Evolutionary conservation across 2,329 filamentous ascomycete species (phyloP).

Genomic region (Emericellopsis cladophorae): DNA sequence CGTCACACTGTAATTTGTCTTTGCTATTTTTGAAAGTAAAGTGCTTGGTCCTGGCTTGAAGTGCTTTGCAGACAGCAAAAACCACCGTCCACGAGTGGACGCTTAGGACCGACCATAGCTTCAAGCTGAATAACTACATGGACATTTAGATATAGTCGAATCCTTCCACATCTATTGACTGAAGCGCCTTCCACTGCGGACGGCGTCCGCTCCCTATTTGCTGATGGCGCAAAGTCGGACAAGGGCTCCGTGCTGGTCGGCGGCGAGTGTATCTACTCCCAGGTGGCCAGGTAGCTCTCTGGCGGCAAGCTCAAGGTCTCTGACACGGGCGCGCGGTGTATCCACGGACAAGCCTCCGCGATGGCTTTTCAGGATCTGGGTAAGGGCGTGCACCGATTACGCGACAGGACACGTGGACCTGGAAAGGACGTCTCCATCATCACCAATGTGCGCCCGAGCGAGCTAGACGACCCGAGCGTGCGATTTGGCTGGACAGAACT

Average conservation of each 20-base stretch:
- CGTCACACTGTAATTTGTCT: no score
- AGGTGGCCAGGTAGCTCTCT: constrained; percentile 46
- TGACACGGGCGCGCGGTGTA: constrained; percentile 49
- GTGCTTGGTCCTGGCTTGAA: no score
- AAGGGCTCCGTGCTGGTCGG: constrained; percentile 47
- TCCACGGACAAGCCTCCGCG: constrained; percentile 52
- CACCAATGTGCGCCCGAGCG: constrained; percentile 48
- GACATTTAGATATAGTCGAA: constrained; percentile 13
- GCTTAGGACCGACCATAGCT: no score
- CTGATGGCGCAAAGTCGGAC: constrained; percentile 43
- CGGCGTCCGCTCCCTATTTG: constrained; percentile 45
- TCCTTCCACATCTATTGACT: no score
- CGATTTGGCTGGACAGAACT: constrained; percentile 55
- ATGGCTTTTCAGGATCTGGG: constrained; percentile 48
- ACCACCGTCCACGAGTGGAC: no score
- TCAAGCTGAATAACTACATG: no score
- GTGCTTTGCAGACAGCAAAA: no score
- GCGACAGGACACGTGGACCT: constrained; percentile 30
- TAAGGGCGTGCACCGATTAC: constrained; percentile 48
- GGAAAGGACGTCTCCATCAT: constrained; percentile 39
- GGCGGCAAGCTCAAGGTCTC: constrained; percentile 45
- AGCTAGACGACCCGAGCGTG: constrained; percentile 43
- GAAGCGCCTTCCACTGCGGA: no score
- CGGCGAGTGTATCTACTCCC: constrained; percentile 51
- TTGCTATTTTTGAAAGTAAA: no score